These are phyloP conservation scores for Sarocladium oryzae DNA, from an alignment of 2,329 filamentous ascomycete species.

Conservation along the genomic window DNA sequence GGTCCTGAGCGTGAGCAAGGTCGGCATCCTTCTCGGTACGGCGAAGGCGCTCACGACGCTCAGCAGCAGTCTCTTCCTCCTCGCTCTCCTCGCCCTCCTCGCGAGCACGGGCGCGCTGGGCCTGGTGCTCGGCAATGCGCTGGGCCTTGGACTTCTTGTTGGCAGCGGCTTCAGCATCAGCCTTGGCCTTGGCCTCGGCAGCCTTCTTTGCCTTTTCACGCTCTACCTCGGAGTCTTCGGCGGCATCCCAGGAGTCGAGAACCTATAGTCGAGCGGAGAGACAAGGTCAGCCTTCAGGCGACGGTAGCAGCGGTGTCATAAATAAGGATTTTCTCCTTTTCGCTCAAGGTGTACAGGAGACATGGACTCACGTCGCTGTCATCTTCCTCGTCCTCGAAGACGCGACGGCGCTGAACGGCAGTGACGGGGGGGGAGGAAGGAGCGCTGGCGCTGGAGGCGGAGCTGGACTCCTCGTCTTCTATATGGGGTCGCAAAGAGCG, in stretches of 20 bases:
- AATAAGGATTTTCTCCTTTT: conserved; percentile 1
- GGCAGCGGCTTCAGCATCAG: conserved; percentile 78
- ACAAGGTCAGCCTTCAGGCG: neutral
- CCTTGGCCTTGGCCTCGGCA: conserved; percentile 79
- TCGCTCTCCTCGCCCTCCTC: conserved; percentile 52
- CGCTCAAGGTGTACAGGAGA: neutral
- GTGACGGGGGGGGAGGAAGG: conserved; percentile 31
- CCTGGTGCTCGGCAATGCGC: conserved; percentile 74
- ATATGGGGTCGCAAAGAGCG: conserved; percentile 11
- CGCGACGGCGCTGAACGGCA: conserved; percentile 31
- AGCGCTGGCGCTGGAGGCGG: conserved; percentile 25
- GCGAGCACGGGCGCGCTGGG: conserved; percentile 48
- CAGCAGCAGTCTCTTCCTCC: conserved; percentile 67
- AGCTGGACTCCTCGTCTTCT: conserved; percentile 34
- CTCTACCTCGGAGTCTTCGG: conserved; percentile 94
- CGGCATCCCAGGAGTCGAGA: conserved; percentile 93
- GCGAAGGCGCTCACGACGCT: conserved; percentile 67
- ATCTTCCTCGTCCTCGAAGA: conserved; percentile 92
- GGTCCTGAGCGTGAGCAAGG: conserved; percentile 80
- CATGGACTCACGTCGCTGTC: conserved; percentile 61
- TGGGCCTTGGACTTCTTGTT: conserved; percentile 86
- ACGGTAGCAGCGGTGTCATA: neutral
- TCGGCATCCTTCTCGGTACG: conserved; percentile 82
- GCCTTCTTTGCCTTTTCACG: conserved; percentile 90
- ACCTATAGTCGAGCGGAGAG: conserved; percentile 50